Conservation (phyloP, 441 rosid species). For the Mallotus japonicus region DNA sequence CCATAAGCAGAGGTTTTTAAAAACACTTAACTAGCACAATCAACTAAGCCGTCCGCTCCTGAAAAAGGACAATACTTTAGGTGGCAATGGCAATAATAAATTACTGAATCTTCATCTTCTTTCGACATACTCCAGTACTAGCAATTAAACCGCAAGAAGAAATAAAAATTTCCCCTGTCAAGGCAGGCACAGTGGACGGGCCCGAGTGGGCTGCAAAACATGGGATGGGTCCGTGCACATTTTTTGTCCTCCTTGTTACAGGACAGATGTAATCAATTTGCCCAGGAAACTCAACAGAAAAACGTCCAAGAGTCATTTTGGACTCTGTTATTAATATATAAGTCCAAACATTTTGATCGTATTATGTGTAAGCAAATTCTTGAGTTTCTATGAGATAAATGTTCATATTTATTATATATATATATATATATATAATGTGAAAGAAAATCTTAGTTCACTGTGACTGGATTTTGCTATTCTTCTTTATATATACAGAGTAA, state of each 20-base stretch:
- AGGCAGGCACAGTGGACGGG: conserved; percentile 16
- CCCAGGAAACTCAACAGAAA: conserved; percentile 8
- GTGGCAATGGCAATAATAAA: conserved; percentile 23
- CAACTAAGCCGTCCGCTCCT: conserved; percentile 15
- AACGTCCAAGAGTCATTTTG: conserved; percentile 13
- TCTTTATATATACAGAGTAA: neutral
- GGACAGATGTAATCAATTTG: neutral
- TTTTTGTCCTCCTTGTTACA: conserved; percentile 7
- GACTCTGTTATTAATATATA: conserved; percentile 9
- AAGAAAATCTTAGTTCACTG: conserved; percentile 31
- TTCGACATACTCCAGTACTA: too few species aligned
- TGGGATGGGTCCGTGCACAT: conserved; percentile 18
- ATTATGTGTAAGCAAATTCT: neutral
- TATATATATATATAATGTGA: neutral
- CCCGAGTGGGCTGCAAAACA: conserved; percentile 19
- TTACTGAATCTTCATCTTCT: neutral
- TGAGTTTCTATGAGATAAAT: neutral
- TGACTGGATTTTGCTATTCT: neutral
- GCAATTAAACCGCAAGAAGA: neutral
- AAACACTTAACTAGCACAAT: conserved; percentile 18
- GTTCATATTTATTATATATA: neutral
- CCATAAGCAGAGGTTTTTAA: conserved; percentile 1
- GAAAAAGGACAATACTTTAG: conserved; percentile 20
- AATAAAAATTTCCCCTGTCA: conserved; percentile 8
- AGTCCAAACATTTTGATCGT: neutral